phyloP scores from a whole-genome alignment of 768 basidiomycete genomes.

The Macrolepiota dolichaula region DNA sequence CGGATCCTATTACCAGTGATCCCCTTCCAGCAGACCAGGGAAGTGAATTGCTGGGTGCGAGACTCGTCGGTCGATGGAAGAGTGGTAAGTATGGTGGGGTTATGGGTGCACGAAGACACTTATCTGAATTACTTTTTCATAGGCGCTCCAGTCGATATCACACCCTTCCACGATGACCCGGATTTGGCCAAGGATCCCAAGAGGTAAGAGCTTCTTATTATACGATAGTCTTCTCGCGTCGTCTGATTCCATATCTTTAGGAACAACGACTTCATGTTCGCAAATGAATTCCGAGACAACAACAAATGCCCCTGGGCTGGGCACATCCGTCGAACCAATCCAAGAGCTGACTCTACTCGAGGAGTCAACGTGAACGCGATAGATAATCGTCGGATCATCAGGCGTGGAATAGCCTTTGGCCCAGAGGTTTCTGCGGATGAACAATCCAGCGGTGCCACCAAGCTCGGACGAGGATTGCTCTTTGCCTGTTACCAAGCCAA shows the following conservation, averaged over 20 bases:
- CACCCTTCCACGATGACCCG: conserved; percentile 41
- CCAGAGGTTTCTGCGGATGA: conserved; percentile 45
- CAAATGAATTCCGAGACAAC: conserved; percentile 29
- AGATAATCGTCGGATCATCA: conserved; percentile 36
- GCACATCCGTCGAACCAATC: conserved; percentile 44
- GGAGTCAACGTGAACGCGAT: conserved; percentile 16
- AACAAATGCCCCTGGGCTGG: conserved; percentile 46
- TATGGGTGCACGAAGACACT: not conserved
- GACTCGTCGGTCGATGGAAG: conserved; percentile 55
- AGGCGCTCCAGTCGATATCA: conserved; percentile 45
- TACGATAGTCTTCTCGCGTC: not conserved
- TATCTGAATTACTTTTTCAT: not conserved
- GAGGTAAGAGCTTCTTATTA: conserved; percentile 21
- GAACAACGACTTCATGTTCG: conserved; percentile 43
- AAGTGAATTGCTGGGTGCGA: conserved; percentile 47
- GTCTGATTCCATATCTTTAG: conserved; percentile 17
- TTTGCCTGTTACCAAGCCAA: conserved; percentile 42
- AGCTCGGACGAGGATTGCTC: conserved; percentile 44
- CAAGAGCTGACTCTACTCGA: conserved; percentile 33
- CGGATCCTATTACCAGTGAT: conserved; percentile 32
- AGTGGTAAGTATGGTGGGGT: conserved; percentile 31
- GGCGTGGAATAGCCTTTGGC: conserved; percentile 49
- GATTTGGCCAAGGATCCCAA: conserved; percentile 30
- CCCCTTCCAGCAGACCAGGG: conserved; percentile 34
- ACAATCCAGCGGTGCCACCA: conserved; percentile 30